These are phyloP conservation scores for Trichoderma sp. DNA, from an alignment of 2,329 filamentous ascomycete genomes.

Conservation along the genomic window DNA sequence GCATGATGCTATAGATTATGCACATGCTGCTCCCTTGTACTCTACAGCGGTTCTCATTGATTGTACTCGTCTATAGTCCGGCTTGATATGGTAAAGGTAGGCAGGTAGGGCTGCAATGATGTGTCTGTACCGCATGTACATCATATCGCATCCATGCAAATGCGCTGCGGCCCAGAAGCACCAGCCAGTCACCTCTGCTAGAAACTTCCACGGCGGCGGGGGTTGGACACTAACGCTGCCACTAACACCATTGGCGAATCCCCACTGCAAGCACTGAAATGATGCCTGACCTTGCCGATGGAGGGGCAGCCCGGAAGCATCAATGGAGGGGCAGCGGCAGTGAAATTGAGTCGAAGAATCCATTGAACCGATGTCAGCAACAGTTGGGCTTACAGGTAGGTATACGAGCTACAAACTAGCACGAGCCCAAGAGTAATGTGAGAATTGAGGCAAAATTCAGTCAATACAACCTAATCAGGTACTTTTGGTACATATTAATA, in stretches of 20 bases:
- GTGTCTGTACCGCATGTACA: neutral
- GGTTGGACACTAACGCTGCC: neutral
- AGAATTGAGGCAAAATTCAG: neutral
- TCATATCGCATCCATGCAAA: neutral
- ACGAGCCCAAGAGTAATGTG: neutral
- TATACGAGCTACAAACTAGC: neutral
- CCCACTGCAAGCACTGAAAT: neutral
- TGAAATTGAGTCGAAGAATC: too few relatives aligned
- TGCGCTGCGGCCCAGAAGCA: slow-evolving; percentile 15
- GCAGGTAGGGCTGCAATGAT: neutral
- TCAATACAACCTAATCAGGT: neutral
- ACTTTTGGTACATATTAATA: neutral
- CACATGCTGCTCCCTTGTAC: neutral
- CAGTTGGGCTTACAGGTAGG: neutral
- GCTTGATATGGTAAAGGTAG: neutral
- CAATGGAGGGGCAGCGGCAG: neutral
- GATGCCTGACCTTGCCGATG: neutral
- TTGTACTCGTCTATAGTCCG: too few relatives aligned
- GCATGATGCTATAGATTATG: neutral
- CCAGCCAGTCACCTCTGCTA: slow-evolving; percentile 16
- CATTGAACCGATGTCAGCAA: neutral
- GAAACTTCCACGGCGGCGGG: slow-evolving; percentile 20
- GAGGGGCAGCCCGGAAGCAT: neutral
- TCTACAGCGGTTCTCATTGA: neutral
- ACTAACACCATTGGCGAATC: neutral